Conservation (phyloP, 148 eudicot species). For the Silene latifolia region DNA sequence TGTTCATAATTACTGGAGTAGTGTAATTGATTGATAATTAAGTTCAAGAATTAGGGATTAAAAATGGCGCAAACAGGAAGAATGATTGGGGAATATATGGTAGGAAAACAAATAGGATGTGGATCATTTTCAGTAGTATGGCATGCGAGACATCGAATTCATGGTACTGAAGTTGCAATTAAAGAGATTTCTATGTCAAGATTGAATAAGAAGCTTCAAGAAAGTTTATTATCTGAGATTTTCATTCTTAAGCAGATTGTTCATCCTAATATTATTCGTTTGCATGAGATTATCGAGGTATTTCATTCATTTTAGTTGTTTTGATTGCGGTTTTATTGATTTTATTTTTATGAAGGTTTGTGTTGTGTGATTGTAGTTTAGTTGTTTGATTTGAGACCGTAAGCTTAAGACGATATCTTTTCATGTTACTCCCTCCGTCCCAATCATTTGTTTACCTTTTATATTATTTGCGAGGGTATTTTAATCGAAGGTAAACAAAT, state of each 20-base stretch:
- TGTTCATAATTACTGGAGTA: background rate
- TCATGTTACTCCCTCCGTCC: too few species aligned
- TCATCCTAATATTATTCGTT: constrained; percentile 78
- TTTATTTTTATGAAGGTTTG: too few species aligned
- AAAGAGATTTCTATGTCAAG: constrained; percentile 61
- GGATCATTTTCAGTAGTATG: constrained; percentile 90
- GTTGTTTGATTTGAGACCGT: too few species aligned
- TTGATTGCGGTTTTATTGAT: background rate
- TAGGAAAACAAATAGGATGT: constrained; percentile 65
- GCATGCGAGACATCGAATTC: constrained; percentile 69
- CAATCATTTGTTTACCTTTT: too few species aligned
- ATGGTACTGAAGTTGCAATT: constrained; percentile 78
- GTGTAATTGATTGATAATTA: too few species aligned
- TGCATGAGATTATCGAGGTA: constrained; percentile 87
- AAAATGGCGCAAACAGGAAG: constrained; percentile 40
- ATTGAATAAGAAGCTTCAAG: constrained; percentile 72
- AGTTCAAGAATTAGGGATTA: background rate
- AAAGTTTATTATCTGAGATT: constrained; percentile 84
- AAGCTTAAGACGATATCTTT: too few species aligned
- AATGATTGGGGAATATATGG: constrained; percentile 65
- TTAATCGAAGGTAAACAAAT: too few species aligned
- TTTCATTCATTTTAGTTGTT: background rate
- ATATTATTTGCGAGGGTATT: too few species aligned
- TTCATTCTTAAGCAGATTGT: constrained; percentile 61
- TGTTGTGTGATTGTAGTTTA: too few species aligned